Evolutionary conservation across 495 filamentous ascomycete genomes (phyloP).

Genomic region (Xylaria telfairii): DNA sequence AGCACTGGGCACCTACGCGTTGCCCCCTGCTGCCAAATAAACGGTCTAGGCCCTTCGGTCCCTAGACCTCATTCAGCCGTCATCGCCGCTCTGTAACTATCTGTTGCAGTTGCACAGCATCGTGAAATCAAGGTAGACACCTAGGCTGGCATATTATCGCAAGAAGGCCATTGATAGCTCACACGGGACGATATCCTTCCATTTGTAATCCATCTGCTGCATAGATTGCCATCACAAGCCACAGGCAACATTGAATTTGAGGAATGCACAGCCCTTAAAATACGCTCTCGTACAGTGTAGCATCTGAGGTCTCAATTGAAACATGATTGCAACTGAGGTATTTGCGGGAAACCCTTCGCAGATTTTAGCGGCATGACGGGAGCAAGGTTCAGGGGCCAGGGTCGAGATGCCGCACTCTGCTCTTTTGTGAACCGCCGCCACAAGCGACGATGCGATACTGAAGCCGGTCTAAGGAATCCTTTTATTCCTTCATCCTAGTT

Average conservation of each 20-base stretch:
- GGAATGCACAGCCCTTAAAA: constrained; percentile 3
- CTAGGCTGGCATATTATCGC: background rate
- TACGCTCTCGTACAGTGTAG: constrained; percentile 19
- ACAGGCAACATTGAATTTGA: background rate
- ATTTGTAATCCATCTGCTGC: background rate
- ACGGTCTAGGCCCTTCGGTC: constrained; percentile 13
- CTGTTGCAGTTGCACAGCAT: constrained; percentile 9
- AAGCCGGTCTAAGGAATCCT: background rate
- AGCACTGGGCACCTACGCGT: background rate
- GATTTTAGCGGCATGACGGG: constrained; percentile 10
- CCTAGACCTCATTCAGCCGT: background rate
- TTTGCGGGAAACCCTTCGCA: constrained; percentile 25
- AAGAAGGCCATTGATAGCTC: background rate
- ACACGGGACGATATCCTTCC: background rate
- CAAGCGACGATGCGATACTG: constrained; percentile 13
- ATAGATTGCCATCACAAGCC: background rate
- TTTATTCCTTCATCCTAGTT: background rate
- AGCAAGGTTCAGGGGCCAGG: constrained; percentile 13
- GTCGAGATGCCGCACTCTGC: constrained; percentile 8
- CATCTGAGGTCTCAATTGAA: constrained; percentile 20
- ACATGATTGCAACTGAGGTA: constrained; percentile 26
- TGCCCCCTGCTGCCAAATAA: background rate
- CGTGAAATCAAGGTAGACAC: background rate
- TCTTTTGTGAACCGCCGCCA: constrained; percentile 15
- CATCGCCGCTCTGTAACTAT: constrained; percentile 1